These are phyloP conservation scores for Phaeosphaeriaceae sp. DNA, from an alignment of 2,329 filamentous ascomycete genomes.

Conservation along the genomic window DNA sequence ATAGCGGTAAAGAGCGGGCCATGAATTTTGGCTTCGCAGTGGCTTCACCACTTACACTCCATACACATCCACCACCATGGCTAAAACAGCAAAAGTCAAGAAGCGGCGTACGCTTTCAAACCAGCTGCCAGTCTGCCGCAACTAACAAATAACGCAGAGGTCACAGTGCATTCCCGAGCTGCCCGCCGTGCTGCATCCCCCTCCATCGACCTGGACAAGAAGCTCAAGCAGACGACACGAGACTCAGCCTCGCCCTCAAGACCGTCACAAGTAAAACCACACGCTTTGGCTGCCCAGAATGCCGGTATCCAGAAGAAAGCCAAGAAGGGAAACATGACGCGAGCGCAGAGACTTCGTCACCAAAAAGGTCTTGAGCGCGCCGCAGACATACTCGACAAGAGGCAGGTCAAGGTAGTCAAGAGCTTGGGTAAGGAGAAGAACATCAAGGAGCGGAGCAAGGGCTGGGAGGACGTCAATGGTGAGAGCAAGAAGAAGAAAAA, in stretches of 20 bases:
- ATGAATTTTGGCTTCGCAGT: constrained; percentile 12
- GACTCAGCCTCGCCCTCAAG: constrained; percentile 35
- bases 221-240: constrained; percentile 62
- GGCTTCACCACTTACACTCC: neutral
- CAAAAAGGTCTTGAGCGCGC: constrained; percentile 59
- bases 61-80: constrained; percentile 38
- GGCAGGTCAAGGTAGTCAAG: constrained; percentile 63
- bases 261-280: constrained; percentile 37
- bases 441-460: constrained; percentile 56
- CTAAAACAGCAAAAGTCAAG: constrained; percentile 56
- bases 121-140: neutral
- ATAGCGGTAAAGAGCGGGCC: constrained; percentile 11
- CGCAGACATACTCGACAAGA: constrained; percentile 61
- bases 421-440: constrained; percentile 57
- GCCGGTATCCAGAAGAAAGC: constrained; percentile 76
- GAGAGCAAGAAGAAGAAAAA: constrained; percentile 25
- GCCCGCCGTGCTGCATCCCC: constrained; percentile 76
- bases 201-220: constrained; percentile 74
- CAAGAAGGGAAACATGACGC: constrained; percentile 55
- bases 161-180: constrained; percentile 75
- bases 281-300: constrained; percentile 73
- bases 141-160: constrained; percentile 51
- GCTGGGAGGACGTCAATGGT: constrained; percentile 49
- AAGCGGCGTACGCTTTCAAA: constrained; percentile 45
- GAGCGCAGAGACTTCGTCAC: constrained; percentile 60